These are phyloP conservation scores for Haematococcus lacustris DNA, from an alignment of 139 green algal genomes.

Conservation along the genomic window DNA sequence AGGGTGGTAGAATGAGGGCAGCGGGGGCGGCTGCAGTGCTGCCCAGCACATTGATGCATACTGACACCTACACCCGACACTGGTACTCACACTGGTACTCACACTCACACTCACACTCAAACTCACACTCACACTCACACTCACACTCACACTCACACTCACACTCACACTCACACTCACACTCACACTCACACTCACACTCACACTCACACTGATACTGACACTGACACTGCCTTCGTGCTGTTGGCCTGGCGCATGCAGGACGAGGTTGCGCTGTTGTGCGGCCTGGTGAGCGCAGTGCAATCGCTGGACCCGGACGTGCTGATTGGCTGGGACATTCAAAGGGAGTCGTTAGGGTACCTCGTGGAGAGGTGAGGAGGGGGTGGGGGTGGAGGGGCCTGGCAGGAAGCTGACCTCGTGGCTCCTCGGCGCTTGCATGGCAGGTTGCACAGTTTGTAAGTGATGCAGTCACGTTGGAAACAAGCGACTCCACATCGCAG, in stretches of 20 bases:
- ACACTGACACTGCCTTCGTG: no score
- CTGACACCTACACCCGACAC: no score
- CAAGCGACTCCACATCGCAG: no score
- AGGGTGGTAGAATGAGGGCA: no score
- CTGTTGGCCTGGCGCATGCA: no score
- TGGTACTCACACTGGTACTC: neutral
- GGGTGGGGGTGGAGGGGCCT: no score
- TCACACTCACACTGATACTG: neutral
- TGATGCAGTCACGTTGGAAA: no score
- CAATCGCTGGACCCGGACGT: conserved; percentile 84
- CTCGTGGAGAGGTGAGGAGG: conserved; percentile 55
- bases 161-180: conserved; percentile 1
- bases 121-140: conserved; percentile 1
- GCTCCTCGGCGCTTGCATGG: no score
- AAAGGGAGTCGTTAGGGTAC: conserved; percentile 78
- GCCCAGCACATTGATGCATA: no score
- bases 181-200: neutral
- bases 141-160: conserved; percentile 1
- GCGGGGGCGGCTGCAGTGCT: no score
- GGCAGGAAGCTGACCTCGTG: no score
- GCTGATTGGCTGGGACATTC: conserved; percentile 85
- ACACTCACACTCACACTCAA: neutral
- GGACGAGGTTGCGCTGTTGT: conserved; percentile 53
- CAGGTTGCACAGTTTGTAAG: no score
- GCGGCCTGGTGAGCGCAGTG: conserved; percentile 52